Evolutionary conservation across 2,329 filamentous ascomycete species (phyloP).

Genomic region (Trichoderma atrobrunneum): DNA sequence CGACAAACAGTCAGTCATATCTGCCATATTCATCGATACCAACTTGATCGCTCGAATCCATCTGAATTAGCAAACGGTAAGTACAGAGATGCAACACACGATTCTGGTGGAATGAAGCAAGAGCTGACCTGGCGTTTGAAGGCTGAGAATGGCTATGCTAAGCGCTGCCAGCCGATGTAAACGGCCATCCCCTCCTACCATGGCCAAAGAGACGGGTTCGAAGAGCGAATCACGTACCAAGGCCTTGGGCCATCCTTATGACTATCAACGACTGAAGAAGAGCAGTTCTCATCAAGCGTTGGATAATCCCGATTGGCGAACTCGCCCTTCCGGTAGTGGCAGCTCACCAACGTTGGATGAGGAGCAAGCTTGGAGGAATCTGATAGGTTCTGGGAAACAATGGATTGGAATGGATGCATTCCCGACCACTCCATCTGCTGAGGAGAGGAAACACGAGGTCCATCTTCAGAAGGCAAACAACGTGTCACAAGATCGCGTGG

Average conservation of each 20-base stretch:
- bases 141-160: not conserved
- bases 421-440: not conserved
- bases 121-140: not conserved
- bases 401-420: not conserved
- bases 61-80: not conserved
- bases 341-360: not conserved
- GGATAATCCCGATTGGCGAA: slow-evolving; percentile 37
- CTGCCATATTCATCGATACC: not conserved
- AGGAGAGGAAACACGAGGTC: not conserved
- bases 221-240: not conserved
- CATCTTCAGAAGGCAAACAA: not conserved
- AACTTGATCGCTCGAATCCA: not conserved
- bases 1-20: not conserved
- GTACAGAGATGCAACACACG: not conserved
- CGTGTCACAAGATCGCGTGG: not conserved
- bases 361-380: not conserved
- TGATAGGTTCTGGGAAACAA: not conserved
- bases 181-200: not conserved
- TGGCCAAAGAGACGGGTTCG: not conserved
- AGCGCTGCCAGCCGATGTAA: not conserved
- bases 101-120: not conserved
- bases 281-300: slow-evolving; percentile 32
- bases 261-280: slow-evolving; percentile 15
- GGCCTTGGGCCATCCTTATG: not conserved
- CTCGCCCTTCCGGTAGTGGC: slow-evolving; percentile 23